Evolutionary conservation across 2,329 filamentous ascomycete genomes (phyloP), one percentile per base, ranked within the genome.

Genomic region (Pseudogymnoascus sp.): DNA sequence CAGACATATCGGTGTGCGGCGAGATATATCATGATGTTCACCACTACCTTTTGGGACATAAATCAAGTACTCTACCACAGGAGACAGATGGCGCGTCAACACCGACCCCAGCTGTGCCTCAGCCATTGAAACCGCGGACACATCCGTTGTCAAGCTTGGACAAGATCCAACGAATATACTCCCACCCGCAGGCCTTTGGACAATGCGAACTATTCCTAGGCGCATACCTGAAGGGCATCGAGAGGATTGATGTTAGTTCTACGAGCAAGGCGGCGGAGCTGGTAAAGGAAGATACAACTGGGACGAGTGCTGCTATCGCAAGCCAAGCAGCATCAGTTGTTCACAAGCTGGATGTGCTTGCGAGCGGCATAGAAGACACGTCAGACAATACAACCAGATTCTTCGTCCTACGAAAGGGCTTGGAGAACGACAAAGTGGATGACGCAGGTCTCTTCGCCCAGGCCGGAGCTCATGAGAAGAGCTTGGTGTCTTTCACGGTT

Each of bases 151-250:
- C 72, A 60, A 76, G 78, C 65, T 74, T 92, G 65, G 74, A 77
- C 62, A 80, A 88, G 68, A 82, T 97, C 70, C 83, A 81, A 68
- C 87, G 88, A 70, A 76, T 99, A 41, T 96, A 96, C 78, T 94
- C 91, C 25, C 94, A 99, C 75, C 92, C 93, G 8, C 94, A 99
- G 76, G 94, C 92, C 29, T 96, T 94, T 80, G 92, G 92, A 27
- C 94, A 99, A 77, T 97, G 92, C 75, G 86, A 86, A 48, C 75
- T 72, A 7, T 96, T 96, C 75, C 82, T 97, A 27, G 79, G 81
- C 7, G 78, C 80, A 29, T 79, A 90, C 69, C 83, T 96, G 65
- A 86, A 86, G 68, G 84, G 84, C 48, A 80, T 88, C n/a, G 91
- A 96, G 76, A 82, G 87, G 60, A 84, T 93, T 64, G 92, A 97